Percentiles rank a stretch among this genome's conserved stretches.
These are phyloP conservation scores for Annulohypoxylon moriforme DNA, from an alignment of 495 filamentous ascomycete species.

Conservation along the genomic window DNA sequence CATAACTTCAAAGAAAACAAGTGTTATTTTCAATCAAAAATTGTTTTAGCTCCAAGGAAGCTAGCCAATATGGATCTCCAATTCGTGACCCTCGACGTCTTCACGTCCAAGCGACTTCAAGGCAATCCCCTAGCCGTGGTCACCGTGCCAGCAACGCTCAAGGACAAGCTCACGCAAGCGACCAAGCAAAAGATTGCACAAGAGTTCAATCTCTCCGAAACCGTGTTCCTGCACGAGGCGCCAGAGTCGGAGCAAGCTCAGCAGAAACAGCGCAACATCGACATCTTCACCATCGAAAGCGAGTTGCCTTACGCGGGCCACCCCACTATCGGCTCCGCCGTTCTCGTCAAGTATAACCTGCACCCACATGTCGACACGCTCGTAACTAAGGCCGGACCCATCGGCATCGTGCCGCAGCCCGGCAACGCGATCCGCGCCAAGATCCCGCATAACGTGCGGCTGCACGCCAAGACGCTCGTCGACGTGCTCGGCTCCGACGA, in stretches of 20 bases:
- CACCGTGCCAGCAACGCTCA: constrained; percentile 55
- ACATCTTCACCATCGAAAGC: constrained; percentile 73
- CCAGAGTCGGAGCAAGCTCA: constrained; percentile 1
- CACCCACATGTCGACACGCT: constrained; percentile 53
- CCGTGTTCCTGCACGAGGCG: constrained; percentile 76
- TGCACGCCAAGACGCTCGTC: constrained; percentile 61
- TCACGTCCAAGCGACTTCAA: constrained; percentile 65
- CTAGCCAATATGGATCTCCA: constrained; percentile 52
- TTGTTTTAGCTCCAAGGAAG: background rate
- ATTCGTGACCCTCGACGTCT: constrained; percentile 75
- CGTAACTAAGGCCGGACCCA: constrained; percentile 70
- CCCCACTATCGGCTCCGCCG: constrained; percentile 77
- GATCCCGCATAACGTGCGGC: constrained; percentile 74
- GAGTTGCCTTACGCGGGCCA: constrained; percentile 84
- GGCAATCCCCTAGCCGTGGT: constrained; percentile 79
- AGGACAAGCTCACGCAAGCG: constrained; percentile 54
- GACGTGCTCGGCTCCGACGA: constrained; percentile 22
- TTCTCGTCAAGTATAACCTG: constrained; percentile 58
- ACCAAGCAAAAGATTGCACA: constrained; percentile 73
- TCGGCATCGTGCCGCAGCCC: constrained; percentile 42
- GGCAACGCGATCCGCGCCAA: constrained; percentile 56
- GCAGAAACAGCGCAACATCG: constrained; percentile 59
- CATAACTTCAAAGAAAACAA: background rate
- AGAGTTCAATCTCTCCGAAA: constrained; percentile 90
- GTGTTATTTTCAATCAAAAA: background rate